A percentile compares a stretch with the other conserved stretches of the same genome.
Evolutionary conservation across 805 yeast species (phyloP).

Genomic region (Myxozyma nipponensis): DNA sequence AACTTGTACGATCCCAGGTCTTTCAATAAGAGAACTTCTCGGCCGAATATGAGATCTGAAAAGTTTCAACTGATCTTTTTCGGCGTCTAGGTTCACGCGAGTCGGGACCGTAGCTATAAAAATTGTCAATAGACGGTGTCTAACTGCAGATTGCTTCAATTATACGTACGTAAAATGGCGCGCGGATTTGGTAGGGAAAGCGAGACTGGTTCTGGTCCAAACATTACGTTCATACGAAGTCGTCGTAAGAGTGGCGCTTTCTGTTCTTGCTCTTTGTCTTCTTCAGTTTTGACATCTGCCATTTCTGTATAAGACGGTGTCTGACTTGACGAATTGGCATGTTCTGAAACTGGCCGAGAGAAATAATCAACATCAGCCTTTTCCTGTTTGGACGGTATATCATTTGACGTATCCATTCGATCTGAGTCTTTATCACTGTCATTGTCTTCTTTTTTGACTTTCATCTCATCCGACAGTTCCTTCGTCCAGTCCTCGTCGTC

Average conservation of each 20-base stretch:
- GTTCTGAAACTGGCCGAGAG: constrained; percentile 28
- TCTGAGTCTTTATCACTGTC: constrained; percentile 1
- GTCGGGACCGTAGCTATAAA: constrained; percentile 46
- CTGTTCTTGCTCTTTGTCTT: no score
- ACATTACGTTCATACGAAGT: constrained; percentile 38
- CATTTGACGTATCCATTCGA: not conserved
- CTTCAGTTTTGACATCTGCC: constrained; percentile 25
- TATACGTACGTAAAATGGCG: constrained; percentile 20
- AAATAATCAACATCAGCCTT: not conserved
- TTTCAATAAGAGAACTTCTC: constrained; percentile 12
- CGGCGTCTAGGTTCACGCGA: constrained; percentile 57
- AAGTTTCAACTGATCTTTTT: constrained; percentile 52
- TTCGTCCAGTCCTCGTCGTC: constrained; percentile 42
- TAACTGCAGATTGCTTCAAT: not conserved
- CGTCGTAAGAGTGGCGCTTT: constrained; percentile 1
- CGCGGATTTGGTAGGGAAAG: constrained; percentile 52
- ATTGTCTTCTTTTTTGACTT: constrained; percentile 7
- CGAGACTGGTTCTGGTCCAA: constrained; percentile 57
- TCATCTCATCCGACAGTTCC: constrained; percentile 5
- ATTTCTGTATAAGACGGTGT: not conserved
- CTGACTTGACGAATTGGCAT: not conserved
- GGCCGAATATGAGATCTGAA: constrained; percentile 16
- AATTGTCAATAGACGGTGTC: not conserved
- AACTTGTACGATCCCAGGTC: constrained; percentile 17
- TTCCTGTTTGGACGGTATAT: not conserved